Evolutionary conservation across 352 stramenopile species (phyloP), one percentile per base, ranked within the genome.

Genomic region (Pythium sp.): DNA sequence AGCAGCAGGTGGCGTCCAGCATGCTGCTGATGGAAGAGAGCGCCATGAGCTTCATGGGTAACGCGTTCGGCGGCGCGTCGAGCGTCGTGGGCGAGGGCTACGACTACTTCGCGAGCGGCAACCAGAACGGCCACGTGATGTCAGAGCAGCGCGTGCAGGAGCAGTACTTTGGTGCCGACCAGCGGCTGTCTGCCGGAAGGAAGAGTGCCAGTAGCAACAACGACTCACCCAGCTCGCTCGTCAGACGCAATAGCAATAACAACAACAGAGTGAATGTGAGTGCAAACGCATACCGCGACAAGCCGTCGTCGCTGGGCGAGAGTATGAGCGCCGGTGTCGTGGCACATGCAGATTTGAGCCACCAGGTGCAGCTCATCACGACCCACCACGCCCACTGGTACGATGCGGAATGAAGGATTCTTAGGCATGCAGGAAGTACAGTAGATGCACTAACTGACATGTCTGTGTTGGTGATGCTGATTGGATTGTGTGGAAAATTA

Each of bases 351-450:
- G 82, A 92, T 58, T 65, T 94, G 5, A 94, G 85, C 54, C 79
- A 91, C 62, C 84, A 92, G 34, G 80, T 92, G 0, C 78, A 87
- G 54, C 72, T 86, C 54, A 74, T 94, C n/a, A 90, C 82, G 28
- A 80, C 71, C 9, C 84, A 92, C 53, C 76, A 92, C 43, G 80
- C 81, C 5, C 84, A 92, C 69, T 94, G 86, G 86, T 93, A 66
- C 43, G 49, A 26, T 56, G 41, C 41, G 5, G 41, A 11, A 32
- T 32, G 30, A 32, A 32, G 30, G 30, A 32, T 32, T 5, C 5
- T 32, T 32, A 32, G 30, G 30, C 5, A 3, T 32, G 30, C 30
- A 32, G 30, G 30, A 32, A 32, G 30, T 32, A 32, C 30, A 32
- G 30, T 32, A 5, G 30, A 32, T 32, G 30, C 30, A 32, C 30